Evolutionary conservation across 176 grass and related monocot genomes (phyloP), one percentile per base, ranked within the genome.

Genomic region (Oryza meridionalis): DNA sequence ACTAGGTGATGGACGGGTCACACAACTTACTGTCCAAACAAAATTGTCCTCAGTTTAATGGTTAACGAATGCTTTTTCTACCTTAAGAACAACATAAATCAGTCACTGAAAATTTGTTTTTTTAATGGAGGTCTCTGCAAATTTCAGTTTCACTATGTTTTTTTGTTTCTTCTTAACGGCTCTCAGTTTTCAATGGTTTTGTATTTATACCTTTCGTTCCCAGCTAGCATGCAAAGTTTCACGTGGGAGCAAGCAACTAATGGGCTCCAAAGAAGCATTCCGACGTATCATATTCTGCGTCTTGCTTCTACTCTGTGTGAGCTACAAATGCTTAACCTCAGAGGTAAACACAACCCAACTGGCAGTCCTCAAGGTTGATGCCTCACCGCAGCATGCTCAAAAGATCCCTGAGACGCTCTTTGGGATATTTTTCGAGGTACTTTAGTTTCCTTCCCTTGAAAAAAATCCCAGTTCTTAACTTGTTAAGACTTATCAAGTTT

Each of bases 351-450:
- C 51, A 22, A 91, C 88, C 26, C 89, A 81, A 83, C 88, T 32
- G 1, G 92, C 92, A 63, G 42, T 75, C 13, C 82, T 98, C 63
- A 59, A 84, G 9, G 79, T 98, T 71, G 83, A 95, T 86, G 91
- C 93, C 63, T 90, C 93, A 11, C 59, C 87, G 2, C 85, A 95
- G 71, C 79, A 81, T 80, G 84, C 84, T 42, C 58, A 29, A 29
- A 82, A 90, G 64, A 95, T 93, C 67, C 85, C 93, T 43, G 93
- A 95, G 11, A 98, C 92, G 11, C 65, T 98, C 10, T 98, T 98
- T 73, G 95, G 95, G 33, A 83, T 93, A 70, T 98, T 98, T 85
- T 98, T 98, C 78, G 95, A 98, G 95, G 92, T 98, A 75, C 47
- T 29, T 50, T n/a, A 71, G 17, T 76, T 49, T 5, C 76, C 16